Base-by-base conservation (phyloP, 129 eudicot genomes). In the Gnaphalium uliginosum region DNA sequence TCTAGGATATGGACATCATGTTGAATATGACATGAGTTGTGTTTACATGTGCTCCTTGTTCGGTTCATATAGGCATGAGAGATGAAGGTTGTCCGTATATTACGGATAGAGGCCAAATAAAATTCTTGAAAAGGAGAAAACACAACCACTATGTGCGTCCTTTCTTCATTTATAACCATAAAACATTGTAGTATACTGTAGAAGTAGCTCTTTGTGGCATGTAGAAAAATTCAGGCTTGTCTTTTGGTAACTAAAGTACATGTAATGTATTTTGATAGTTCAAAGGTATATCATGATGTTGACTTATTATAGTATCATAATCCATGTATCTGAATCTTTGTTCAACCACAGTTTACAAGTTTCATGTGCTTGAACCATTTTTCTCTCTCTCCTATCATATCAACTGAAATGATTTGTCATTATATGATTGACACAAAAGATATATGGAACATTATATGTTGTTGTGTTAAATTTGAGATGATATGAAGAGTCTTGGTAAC, bases 31-130 rank as follows among this genome's bases (percentile, higher is more conserved):
- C 22, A 7, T 18, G 14, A 54, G 59, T 27, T 71, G 26, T 54
- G 66, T 32, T 33, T 30, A 32, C 17, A 30, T 22, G 29, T n/a
- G 30, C 76, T 71, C 22, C 21, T 71, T 17, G 54, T 71, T 53
- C 27, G 35, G 39, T 62, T 15, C 67, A 23, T 62, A 27, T 62
- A 14, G 22, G 39, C 39, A 26, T 5, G 4, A 17, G 11, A 25
- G 50, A 29, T 41, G 10, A 18, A 51, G 27, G 15, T 71, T 11
- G 18, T 10, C 6, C 14, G 18, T 70, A 29, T 30, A 53, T 24
- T 57, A 27, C 14, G 14, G 74, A 24, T 46, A 53, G 46, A 29
- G 17, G 27, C 6, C 30, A 17, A 19, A 58, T 54, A 54, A 4
- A 53, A 11, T 26, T 54, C 7, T 11, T 50, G 22, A 32, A n/a